A percentile compares a stretch with the other conserved stretches of the same genome.
These are phyloP conservation scores for Mrakiaceae sp. DNA, from an alignment of 1,284 basidiomycete species.

Conservation along the genomic window DNA sequence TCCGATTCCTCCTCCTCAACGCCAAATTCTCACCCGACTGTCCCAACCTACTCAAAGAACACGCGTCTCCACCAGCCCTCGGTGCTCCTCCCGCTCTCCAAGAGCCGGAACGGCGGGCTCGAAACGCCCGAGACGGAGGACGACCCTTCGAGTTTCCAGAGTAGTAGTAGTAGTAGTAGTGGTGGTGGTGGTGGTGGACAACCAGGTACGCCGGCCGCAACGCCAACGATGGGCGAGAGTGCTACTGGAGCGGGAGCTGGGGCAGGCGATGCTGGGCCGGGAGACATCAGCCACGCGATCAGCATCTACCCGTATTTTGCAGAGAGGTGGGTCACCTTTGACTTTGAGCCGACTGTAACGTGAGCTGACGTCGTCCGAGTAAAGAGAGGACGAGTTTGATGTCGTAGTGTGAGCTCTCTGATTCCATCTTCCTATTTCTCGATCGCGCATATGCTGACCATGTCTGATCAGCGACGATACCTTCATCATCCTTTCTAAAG, in stretches of 20 bases:
- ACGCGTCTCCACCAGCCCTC: slow-evolving; percentile 30
- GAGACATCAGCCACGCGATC: slow-evolving; percentile 64
- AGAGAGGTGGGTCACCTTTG: slow-evolving; percentile 44
- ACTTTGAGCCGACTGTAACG: too few relatives aligned
- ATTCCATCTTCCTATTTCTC: background rate
- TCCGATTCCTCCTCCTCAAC: too few relatives aligned
- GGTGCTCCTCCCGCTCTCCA: slow-evolving; percentile 26
- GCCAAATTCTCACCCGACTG: slow-evolving; percentile 15
- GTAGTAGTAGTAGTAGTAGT: background rate
- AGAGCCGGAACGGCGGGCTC: slow-evolving; percentile 10
- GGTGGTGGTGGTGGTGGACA: background rate
- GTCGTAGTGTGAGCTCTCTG: slow-evolving; percentile 68
- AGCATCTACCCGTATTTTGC: slow-evolving; percentile 93
- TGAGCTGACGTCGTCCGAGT: too few relatives aligned
- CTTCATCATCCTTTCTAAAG: slow-evolving; percentile 84
- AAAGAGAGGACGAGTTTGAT: slow-evolving; percentile 82
- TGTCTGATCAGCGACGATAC: slow-evolving; percentile 55
- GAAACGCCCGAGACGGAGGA: too few relatives aligned
- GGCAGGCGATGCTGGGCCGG: slow-evolving; percentile 6
- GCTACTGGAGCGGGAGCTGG: slow-evolving; percentile 8
- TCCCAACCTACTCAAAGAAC: slow-evolving; percentile 21
- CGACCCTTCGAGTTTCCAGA: too few relatives aligned
- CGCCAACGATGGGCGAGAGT: background rate
- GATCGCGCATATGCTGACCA: too few relatives aligned
- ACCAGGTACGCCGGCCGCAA: too few relatives aligned